Conservation (phyloP, 148 eudicot species). For the Pharnaceum exiguum region DNA sequence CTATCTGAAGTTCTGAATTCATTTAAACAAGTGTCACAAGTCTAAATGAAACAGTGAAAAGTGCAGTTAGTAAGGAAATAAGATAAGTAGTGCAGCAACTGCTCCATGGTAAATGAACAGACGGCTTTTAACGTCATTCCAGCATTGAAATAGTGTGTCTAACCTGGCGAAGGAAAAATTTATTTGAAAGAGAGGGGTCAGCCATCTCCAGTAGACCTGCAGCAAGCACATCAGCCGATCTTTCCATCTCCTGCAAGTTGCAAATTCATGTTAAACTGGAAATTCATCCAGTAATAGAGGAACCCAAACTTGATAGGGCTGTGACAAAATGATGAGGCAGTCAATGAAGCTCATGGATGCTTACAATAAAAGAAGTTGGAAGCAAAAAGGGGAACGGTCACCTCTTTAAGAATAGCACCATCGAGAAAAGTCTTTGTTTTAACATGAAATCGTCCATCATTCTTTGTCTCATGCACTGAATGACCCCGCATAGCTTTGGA, state of each 20-base stretch:
- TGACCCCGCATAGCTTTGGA: slow-evolving; percentile 91
- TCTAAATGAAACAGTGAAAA: background rate
- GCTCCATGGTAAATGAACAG: background rate
- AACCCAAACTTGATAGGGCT: background rate
- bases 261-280: slow-evolving; percentile 14
- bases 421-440: slow-evolving; percentile 91
- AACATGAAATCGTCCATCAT: slow-evolving; percentile 94
- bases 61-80: background rate
- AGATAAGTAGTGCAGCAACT: background rate
- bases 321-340: background rate
- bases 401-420: slow-evolving; percentile 98
- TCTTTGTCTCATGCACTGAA: slow-evolving; percentile 94
- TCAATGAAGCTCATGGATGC: background rate
- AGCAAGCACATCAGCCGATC: slow-evolving; percentile 97
- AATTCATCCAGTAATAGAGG: background rate
- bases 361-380: background rate
- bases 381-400: slow-evolving; percentile 5
- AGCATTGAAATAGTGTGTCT: slow-evolving; percentile 11
- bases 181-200: slow-evolving; percentile 88
- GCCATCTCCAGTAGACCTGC: slow-evolving; percentile 95
- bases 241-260: slow-evolving; percentile 83
- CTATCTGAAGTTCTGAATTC: too few species aligned
- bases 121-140: background rate
- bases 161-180: slow-evolving; percentile 94
- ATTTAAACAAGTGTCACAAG: too few species aligned